phyloP scores from a whole-genome alignment of 495 filamentous ascomycete genomes.

The Penicillium silybi region DNA sequence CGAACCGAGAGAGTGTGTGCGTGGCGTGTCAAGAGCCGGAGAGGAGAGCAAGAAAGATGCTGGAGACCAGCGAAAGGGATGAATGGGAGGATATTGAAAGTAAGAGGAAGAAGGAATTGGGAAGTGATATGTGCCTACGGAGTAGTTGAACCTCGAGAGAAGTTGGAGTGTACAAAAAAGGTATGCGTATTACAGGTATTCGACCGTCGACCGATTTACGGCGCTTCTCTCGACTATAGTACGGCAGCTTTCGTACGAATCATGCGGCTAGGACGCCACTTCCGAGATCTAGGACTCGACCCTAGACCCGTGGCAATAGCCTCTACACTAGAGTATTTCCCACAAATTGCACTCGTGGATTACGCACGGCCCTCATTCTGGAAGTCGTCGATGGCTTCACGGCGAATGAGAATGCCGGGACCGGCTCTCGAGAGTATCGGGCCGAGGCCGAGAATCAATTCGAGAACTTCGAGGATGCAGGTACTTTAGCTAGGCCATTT shows the following conservation, averaged over 20 bases:
- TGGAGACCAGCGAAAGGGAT: neutral
- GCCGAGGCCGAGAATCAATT: conserved; percentile 4
- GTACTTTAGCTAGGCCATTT: neutral
- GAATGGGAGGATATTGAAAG: neutral
- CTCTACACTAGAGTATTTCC: neutral
- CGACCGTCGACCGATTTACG: conserved; percentile 12
- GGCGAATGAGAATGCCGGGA: conserved; percentile 3
- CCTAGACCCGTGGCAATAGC: neutral
- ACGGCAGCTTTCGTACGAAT: neutral
- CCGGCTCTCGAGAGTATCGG: neutral
- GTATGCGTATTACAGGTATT: conserved; percentile 9
- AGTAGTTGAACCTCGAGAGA: no score
- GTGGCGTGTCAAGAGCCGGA: neutral
- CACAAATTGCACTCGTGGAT: neutral
- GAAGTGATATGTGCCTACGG: neutral
- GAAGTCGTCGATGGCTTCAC: neutral
- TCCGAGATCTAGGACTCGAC: neutral
- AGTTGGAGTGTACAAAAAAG: neutral
- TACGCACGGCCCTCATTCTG: neutral
- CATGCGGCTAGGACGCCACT: neutral
- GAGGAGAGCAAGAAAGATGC: neutral
- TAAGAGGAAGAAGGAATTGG: neutral
- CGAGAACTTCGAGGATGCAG: neutral
- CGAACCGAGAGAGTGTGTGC: neutral
- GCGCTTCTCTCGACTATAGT: conserved; percentile 7